phyloP scores from a whole-genome alignment of 441 rosid species.

The Populus hybrid region DNA sequence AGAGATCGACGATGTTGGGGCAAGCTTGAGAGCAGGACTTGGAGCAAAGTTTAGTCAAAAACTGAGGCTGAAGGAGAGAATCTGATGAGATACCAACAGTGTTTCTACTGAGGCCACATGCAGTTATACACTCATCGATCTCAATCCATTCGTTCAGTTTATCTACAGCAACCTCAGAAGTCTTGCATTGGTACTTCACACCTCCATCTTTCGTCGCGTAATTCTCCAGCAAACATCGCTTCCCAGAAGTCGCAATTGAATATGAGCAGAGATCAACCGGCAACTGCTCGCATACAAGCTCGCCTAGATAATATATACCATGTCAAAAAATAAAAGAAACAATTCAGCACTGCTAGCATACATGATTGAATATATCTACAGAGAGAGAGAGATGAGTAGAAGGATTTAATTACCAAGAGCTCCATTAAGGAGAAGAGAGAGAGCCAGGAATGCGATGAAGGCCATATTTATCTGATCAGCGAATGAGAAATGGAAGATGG shows the following conservation, averaged over 20 bases:
- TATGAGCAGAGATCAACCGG: constrained; percentile 33
- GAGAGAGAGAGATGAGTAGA: too few species aligned
- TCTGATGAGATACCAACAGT: constrained; percentile 45
- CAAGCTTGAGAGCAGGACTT: constrained; percentile 30
- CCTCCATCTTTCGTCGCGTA: constrained; percentile 6
- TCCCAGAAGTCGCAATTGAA: constrained; percentile 35
- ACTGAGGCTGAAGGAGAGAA: constrained; percentile 33
- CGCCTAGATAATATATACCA: constrained; percentile 17
- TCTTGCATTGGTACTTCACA: constrained; percentile 32
- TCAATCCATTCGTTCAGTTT: constrained; percentile 32
- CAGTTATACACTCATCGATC: constrained; percentile 30
- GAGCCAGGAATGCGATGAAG: constrained; percentile 22
- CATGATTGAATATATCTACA: not conserved
- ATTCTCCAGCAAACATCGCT: constrained; percentile 43
- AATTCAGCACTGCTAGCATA: not conserved
- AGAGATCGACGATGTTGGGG: constrained; percentile 49
- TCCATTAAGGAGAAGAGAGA: constrained; percentile 35
- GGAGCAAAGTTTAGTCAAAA: constrained; percentile 45
- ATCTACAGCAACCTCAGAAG: constrained; percentile 35
- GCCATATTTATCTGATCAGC: constrained; percentile 11
- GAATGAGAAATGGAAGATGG: not conserved
- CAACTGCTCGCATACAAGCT: constrained; percentile 40
- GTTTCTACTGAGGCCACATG: constrained; percentile 38
- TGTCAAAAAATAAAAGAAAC: not conserved
- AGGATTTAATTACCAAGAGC: constrained; percentile 26